Percentiles rank a stretch among this genome's conserved stretches.
These are phyloP conservation scores for Apiotrichum akiyoshidainum DNA, from an alignment of 1,284 basidiomycete genomes.

Conservation along the genomic window DNA sequence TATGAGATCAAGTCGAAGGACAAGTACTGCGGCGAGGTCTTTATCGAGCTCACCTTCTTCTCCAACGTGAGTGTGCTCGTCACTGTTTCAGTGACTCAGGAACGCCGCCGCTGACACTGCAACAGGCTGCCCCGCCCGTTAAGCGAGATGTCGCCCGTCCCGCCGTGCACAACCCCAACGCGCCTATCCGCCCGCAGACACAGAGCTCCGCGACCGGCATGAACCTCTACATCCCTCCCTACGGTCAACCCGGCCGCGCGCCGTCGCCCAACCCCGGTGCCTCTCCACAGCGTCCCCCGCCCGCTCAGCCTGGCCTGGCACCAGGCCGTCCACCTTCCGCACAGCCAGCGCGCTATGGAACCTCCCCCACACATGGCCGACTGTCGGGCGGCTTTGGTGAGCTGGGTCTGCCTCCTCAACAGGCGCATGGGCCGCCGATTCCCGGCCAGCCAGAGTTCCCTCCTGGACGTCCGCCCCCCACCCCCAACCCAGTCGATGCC, in stretches of 20 bases:
- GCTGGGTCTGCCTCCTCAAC: slow-evolving; percentile 39
- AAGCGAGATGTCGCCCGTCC: slow-evolving; percentile 44
- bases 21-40: slow-evolving; percentile 89
- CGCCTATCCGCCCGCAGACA: slow-evolving; percentile 22
- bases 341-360: not conserved
- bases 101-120: too few species aligned
- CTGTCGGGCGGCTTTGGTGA: slow-evolving; percentile 32
- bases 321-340: slow-evolving; percentile 6
- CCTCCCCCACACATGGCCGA: not conserved
- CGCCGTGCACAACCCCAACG: slow-evolving; percentile 19
- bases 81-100: too few species aligned
- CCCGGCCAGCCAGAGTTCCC: slow-evolving; percentile 20
- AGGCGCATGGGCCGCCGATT: slow-evolving; percentile 2
- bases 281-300: not conserved
- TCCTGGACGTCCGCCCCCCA: slow-evolving; percentile 8
- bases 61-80: slow-evolving; percentile 69
- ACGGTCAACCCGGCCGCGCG: slow-evolving; percentile 26
- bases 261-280: slow-evolving; percentile 1
- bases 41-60: slow-evolving; percentile 92
- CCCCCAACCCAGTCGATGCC: slow-evolving; percentile 21
- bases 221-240: slow-evolving; percentile 48
- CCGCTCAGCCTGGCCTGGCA: not conserved
- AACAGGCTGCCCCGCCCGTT: slow-evolving; percentile 43
- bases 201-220: slow-evolving; percentile 43
- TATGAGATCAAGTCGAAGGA: slow-evolving; percentile 83